phyloP scores from a whole-genome alignment of 805 yeast genomes.

The Lachancea lanzarotensis region DNA sequence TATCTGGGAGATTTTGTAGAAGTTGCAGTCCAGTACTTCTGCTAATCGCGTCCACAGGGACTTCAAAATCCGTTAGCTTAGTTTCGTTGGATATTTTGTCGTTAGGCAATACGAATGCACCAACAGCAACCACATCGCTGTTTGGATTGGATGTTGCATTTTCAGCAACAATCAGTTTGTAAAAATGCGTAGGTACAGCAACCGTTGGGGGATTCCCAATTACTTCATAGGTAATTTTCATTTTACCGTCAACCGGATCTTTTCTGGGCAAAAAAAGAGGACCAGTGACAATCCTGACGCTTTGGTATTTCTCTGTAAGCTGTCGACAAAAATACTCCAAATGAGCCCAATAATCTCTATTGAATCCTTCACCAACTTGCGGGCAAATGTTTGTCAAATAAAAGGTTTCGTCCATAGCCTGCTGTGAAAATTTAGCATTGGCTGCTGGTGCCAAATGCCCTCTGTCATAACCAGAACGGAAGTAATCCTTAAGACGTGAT shows the following conservation, averaged over 20 bases:
- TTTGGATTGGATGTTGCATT: conserved; percentile 35
- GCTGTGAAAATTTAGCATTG: conserved; percentile 83
- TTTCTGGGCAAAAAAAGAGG: conserved; percentile 82
- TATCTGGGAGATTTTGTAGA: conserved; percentile 57
- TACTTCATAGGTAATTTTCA: conserved; percentile 78
- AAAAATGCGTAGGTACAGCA: conserved; percentile 97
- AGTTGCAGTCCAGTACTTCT: conserved; percentile 80
- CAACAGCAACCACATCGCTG: conserved; percentile 52
- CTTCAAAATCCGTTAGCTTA: conserved; percentile 70
- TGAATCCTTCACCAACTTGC: conserved; percentile 96
- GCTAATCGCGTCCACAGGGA: conserved; percentile 86
- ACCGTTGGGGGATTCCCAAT: conserved; percentile 94
- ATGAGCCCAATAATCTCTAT: conserved; percentile 97
- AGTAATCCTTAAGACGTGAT: conserved; percentile 74
- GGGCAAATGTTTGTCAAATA: conserved; percentile 87
- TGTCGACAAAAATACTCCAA: conserved; percentile 83
- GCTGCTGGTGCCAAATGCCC: conserved; percentile 99
- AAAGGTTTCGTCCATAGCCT: conserved; percentile 94
- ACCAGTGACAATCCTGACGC: conserved; percentile 87
- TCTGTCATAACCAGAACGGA: conserved; percentile 91
- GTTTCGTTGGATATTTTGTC: conserved; percentile 64
- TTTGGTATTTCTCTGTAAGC: conserved; percentile 60
- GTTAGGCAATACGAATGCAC: conserved; percentile 92
- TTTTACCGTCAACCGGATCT: conserved; percentile 72
- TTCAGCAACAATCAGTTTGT: conserved; percentile 86